Percentiles rank a stretch among this genome's conserved stretches.
Conservation (phyloP, 169 alveolate genomes). For the Fabrea salina region DNA sequence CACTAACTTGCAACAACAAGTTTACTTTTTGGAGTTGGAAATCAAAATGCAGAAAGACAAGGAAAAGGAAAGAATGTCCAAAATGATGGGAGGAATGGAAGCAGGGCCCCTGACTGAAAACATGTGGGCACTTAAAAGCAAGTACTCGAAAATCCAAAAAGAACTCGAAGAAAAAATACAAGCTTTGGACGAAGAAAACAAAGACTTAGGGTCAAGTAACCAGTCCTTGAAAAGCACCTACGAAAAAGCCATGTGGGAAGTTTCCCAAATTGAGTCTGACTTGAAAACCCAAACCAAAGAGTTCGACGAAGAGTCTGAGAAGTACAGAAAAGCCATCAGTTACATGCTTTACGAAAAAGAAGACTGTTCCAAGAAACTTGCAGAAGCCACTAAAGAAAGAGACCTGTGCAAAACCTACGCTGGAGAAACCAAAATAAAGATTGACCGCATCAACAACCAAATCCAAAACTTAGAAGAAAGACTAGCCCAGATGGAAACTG, state of each 20-base stretch:
- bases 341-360: not conserved
- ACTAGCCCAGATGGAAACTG: constrained; percentile 29
- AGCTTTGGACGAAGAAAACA: constrained; percentile 38
- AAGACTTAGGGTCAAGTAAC: constrained; percentile 34
- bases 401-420: constrained; percentile 15
- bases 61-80: constrained; percentile 36
- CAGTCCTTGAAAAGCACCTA: constrained; percentile 37
- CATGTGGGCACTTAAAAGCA: constrained; percentile 38
- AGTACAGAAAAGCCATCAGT: constrained; percentile 25
- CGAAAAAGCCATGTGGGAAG: constrained; percentile 26
- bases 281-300: constrained; percentile 16
- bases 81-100: constrained; percentile 46
- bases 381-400: constrained; percentile 1
- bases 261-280: not conserved
- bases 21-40: constrained; percentile 44
- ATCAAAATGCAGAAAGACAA: constrained; percentile 49
- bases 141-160: constrained; percentile 45
- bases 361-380: constrained; percentile 12
- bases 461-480: constrained; percentile 33
- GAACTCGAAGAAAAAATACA: constrained; percentile 30
- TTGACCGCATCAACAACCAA: constrained; percentile 8
- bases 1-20: constrained; percentile 43
- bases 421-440: constrained; percentile 14
- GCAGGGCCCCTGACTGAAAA: constrained; percentile 52
- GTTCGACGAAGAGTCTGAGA: constrained; percentile 34